Evolutionary conservation across 768 basidiomycete genomes (phyloP), one percentile per base, ranked within the genome.

Genomic region (Hygrophorus pudorinus): DNA sequence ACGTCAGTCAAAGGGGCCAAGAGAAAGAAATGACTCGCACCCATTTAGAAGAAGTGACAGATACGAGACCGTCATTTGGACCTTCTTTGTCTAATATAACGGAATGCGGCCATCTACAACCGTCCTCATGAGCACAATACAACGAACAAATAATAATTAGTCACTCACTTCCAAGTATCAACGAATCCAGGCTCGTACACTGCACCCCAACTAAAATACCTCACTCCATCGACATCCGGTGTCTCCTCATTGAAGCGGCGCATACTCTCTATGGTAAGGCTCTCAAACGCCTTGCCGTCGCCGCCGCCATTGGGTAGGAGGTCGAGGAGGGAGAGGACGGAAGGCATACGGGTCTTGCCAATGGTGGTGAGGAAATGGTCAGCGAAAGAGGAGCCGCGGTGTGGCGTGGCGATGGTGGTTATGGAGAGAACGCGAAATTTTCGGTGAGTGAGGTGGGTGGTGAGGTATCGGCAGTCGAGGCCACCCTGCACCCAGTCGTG

Each of bases 181-280:
- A 98, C 79, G 38, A 94, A 62, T 1, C 87, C 85, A 4, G 96
- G 94, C 12, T 84, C 76, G 56, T 92, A 92, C 10, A 73, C 72
- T 2, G 96, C 96, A 9, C 96, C 96, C 88, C 91, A 99, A 56
- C 87, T 91, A 53, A 87, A 94, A 62, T 99, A 99, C 50, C 76
- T 73, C 43, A 98, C 83, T 17, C 75, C 77, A 1, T 75, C 68
- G 0, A 82, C 73, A 53, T 98, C 81, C 0, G 87, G 85, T 0
- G 88, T 88, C 29, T 81, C 72, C 45, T 84, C 76, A 57, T 99
- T 99, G 65, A 99, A 99, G 41, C 72, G 62, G 29, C 72, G 73
- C 94, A 98, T 99, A 48, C 78, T 80, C 21, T 82, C 79, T 6
- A 81, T 62, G 0, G 91, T 93, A 36, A 99, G 77, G 45, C 73